Conservation (phyloP, 2,329 filamentous ascomycete genomes). For the Paraphoma sp. region DNA sequence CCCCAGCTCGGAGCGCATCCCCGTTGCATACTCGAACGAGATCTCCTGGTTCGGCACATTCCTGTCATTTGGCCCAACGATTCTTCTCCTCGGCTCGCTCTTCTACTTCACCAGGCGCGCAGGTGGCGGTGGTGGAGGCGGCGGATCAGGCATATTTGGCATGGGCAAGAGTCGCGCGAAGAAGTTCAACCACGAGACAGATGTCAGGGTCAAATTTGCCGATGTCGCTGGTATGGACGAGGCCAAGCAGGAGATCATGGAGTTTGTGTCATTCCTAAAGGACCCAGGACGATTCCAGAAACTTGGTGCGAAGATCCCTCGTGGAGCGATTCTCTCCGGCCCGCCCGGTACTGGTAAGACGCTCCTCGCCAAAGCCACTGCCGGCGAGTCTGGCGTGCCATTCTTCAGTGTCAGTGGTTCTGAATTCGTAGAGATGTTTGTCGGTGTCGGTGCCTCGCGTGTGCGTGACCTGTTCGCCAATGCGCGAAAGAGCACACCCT, state of each 20-base stretch:
- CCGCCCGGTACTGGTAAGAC: constrained; percentile 99
- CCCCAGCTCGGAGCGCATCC: constrained; percentile 85
- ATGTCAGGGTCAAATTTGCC: constrained; percentile 94
- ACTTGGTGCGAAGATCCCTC: constrained; percentile 95
- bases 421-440: constrained; percentile 99
- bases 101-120: constrained; percentile 81
- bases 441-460: constrained; percentile 94
- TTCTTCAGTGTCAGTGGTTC: constrained; percentile 99
- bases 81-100: constrained; percentile 83
- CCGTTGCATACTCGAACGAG: constrained; percentile 84
- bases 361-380: constrained; percentile 93
- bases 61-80: constrained; percentile 82
- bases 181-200: constrained; percentile 96
- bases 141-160: constrained; percentile 81
- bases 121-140: constrained; percentile 65
- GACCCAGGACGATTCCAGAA: constrained; percentile 91
- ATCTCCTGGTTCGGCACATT: constrained; percentile 75
- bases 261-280: constrained; percentile 97
- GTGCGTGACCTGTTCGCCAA: constrained; percentile 94
- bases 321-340: constrained; percentile 95
- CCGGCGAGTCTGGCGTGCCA: constrained; percentile 93
- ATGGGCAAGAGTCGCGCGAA: constrained; percentile 96
- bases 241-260: constrained; percentile 98
- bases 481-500: constrained; percentile 93
- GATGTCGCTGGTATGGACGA: constrained; percentile 99